Percentiles rank a stretch among this genome's conserved stretches.
These are phyloP conservation scores for Arthrobotrys pseudoclavata DNA, from an alignment of 2,329 filamentous ascomycete genomes.

Conservation along the genomic window DNA sequence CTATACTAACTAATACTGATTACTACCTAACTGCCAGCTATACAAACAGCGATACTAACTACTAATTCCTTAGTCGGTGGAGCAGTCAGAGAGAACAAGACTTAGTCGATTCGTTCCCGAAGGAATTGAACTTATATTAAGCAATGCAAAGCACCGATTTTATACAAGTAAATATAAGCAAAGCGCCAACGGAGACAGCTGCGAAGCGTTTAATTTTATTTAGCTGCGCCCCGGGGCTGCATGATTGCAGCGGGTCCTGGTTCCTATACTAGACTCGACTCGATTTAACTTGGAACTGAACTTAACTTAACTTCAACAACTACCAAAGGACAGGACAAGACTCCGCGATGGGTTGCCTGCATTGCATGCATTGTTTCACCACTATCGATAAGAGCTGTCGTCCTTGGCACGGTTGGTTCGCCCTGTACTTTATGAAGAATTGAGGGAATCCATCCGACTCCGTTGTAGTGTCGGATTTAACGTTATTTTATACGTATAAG, in stretches of 20 bases:
- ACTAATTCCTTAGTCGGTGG: not conserved
- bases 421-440: not conserved
- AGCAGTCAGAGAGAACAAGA: too few relatives aligned
- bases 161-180: not conserved
- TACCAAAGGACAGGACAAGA: not conserved
- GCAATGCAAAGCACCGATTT: too few relatives aligned
- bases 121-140: too few relatives aligned
- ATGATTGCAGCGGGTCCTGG: not conserved
- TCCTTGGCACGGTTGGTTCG: not conserved
- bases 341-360: not conserved
- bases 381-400: constrained; percentile 3
- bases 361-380: constrained; percentile 16
- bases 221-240: not conserved
- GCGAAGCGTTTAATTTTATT: constrained; percentile 6
- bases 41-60: not conserved
- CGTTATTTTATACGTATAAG: too few relatives aligned
- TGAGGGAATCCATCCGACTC: too few relatives aligned
- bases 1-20: not conserved
- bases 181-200: constrained; percentile 13
- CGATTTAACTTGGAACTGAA: not conserved
- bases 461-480: not conserved
- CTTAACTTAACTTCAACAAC: not conserved
- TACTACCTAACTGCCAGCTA: not conserved
- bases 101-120: too few relatives aligned
- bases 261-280: not conserved